Conservation (phyloP, 2,329 filamentous ascomycete species). For the Penicillium sp. region DNA sequence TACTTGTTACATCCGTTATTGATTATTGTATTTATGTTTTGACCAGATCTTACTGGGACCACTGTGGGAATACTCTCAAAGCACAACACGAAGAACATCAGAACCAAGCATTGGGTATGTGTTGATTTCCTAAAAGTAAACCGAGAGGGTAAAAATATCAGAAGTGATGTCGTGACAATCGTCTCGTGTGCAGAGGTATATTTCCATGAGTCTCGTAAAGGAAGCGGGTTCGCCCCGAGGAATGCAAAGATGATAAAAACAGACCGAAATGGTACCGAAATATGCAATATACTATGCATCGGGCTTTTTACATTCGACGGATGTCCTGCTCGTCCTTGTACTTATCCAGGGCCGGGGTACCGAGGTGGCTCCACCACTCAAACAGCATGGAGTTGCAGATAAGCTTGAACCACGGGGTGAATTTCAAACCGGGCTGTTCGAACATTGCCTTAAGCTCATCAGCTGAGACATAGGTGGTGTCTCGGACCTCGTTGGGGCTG, state of each 20-base stretch:
- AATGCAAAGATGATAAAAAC: constrained; percentile 10
- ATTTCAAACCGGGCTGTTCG: constrained; percentile 66
- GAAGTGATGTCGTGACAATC: constrained; percentile 1
- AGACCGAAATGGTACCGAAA: constrained; percentile 1
- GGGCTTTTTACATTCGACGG: constrained; percentile 59
- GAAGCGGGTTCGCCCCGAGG: neutral
- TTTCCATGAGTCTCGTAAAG: constrained; percentile 9
- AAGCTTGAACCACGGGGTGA: constrained; percentile 98
- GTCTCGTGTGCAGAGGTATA: constrained; percentile 11
- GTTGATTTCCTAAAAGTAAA: neutral
- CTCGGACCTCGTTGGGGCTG: constrained; percentile 83
- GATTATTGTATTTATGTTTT: neutral
- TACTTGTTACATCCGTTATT: neutral
- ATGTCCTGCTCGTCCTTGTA: constrained; percentile 81
- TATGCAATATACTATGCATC: neutral
- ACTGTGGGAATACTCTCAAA: neutral
- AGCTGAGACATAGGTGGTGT: constrained; percentile 71
- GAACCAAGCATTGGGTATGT: neutral
- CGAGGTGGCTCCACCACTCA: constrained; percentile 88
- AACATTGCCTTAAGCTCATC: constrained; percentile 80
- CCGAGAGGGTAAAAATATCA: neutral
- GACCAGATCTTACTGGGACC: neutral
- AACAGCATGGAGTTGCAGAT: constrained; percentile 97
- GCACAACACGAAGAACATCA: neutral
- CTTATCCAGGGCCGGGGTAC: constrained; percentile 64